A percentile compares a stretch with the other conserved stretches of the same genome.
Conservation (phyloP, 1,139 yeast genomes). For the Meyerozyma guilliermondii region DNA sequence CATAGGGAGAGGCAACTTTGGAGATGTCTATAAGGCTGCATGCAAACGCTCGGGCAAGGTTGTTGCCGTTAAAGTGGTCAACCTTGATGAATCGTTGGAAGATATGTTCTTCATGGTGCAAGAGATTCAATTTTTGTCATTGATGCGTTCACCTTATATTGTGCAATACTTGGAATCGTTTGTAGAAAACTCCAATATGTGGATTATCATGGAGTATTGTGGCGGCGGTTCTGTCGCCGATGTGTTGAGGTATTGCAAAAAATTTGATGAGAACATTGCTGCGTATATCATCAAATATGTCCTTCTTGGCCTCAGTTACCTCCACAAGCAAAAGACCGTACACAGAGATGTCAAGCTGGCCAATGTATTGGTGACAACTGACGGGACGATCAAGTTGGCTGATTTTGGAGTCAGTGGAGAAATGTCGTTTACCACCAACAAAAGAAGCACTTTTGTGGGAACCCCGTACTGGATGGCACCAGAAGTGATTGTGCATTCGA, state of each 20-base stretch:
- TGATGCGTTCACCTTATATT: slow-evolving; percentile 57
- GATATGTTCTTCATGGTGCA: slow-evolving; percentile 65
- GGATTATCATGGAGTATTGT: slow-evolving; percentile 90
- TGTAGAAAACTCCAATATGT: slow-evolving; percentile 60
- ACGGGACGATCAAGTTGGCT: slow-evolving; percentile 65
- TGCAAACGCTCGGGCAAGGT: slow-evolving; percentile 24
- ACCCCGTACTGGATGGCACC: slow-evolving; percentile 97
- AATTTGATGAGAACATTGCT: slow-evolving; percentile 52
- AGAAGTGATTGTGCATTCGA: slow-evolving; percentile 54
- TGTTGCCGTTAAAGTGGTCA: slow-evolving; percentile 77
- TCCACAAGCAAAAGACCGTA: slow-evolving; percentile 69
- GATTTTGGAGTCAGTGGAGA: slow-evolving; percentile 90
- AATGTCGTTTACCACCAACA: slow-evolving; percentile 53
- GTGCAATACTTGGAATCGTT: slow-evolving; percentile 64
- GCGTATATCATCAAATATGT: slow-evolving; percentile 58
- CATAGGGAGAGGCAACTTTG: slow-evolving; percentile 82
- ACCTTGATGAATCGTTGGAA: slow-evolving; percentile 69
- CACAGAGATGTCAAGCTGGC: slow-evolving; percentile 87
- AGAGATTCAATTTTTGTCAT: slow-evolving; percentile 70
- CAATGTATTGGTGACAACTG: slow-evolving; percentile 61
- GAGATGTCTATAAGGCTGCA: slow-evolving; percentile 74
- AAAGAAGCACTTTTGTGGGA: slow-evolving; percentile 74
- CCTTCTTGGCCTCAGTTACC: slow-evolving; percentile 59
- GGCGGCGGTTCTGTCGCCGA: slow-evolving; percentile 91
- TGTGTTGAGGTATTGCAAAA: slow-evolving; percentile 31